Percentiles rank a stretch among this genome's conserved stretches.
These are phyloP conservation scores for Ceratocystis papillata DNA, from an alignment of 2,329 filamentous ascomycete genomes.

Conservation along the genomic window DNA sequence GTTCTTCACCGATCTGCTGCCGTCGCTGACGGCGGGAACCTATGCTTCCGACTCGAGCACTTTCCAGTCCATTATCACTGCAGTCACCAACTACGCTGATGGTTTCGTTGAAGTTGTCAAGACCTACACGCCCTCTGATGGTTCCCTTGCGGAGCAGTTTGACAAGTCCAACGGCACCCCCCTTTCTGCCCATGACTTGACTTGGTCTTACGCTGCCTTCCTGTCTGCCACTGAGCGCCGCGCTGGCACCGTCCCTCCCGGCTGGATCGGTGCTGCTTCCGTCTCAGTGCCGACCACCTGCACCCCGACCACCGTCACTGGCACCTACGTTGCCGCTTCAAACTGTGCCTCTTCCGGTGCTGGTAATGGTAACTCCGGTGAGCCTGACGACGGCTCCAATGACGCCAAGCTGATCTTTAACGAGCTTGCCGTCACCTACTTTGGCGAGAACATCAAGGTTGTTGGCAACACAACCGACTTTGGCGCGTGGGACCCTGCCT, in stretches of 20 bases:
- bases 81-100: conserved; percentile 48
- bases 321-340: conserved; percentile 38
- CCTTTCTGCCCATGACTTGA: conserved; percentile 55
- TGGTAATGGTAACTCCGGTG: conserved; percentile 25
- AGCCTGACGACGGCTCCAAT: conserved; percentile 22
- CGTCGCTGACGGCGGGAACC: conserved; percentile 49
- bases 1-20: conserved; percentile 60
- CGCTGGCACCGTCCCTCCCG: conserved; percentile 43
- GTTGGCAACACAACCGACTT: conserved; percentile 49
- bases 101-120: conserved; percentile 52
- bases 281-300: conserved; percentile 43
- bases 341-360: conserved; percentile 28
- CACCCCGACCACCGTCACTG: conserved; percentile 36
- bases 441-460: conserved; percentile 55
- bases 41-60: conserved; percentile 41
- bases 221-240: conserved; percentile 51
- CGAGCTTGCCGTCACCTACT: conserved; percentile 45
- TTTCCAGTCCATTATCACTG: conserved; percentile 47
- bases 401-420: conserved; percentile 46
- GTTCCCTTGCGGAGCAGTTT: conserved; percentile 59
- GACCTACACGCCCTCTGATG: conserved; percentile 50
- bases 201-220: conserved; percentile 64
- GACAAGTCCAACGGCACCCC: conserved; percentile 42
- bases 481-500: conserved; percentile 49
- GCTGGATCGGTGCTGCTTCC: conserved; percentile 43